Conservation (phyloP, 1,284 basidiomycete genomes). For the Boletellus sp. region DNA sequence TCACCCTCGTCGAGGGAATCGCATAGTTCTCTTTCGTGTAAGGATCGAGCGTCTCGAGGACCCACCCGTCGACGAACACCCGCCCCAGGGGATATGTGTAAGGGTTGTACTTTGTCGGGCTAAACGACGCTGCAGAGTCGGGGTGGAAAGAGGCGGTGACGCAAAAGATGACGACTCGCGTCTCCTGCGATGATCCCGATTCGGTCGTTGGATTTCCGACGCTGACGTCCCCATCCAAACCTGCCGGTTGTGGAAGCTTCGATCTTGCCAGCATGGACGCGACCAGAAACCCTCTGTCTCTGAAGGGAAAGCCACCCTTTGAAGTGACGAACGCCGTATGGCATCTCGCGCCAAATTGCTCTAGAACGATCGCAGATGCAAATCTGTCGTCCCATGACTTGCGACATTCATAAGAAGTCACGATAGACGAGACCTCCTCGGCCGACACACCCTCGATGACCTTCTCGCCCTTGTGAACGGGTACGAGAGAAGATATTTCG, state of each 20-base stretch:
- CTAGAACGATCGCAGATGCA: constrained; percentile 66
- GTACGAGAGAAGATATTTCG: constrained; percentile 78
- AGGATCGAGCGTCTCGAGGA: constrained; percentile 94
- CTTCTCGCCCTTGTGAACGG: constrained; percentile 86
- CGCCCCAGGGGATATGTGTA: constrained; percentile 74
- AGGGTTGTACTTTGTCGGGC: constrained; percentile 74
- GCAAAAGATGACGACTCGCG: constrained; percentile 64
- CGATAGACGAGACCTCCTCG: constrained; percentile 80
- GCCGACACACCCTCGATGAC: constrained; percentile 94
- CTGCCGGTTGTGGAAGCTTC: constrained; percentile 37
- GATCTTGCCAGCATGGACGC: constrained; percentile 74
- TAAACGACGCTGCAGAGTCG: constrained; percentile 55
- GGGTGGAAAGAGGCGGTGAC: constrained; percentile 77
- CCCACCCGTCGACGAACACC: constrained; percentile 92
- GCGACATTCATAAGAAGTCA: constrained; percentile 70
- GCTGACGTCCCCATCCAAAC: constrained; percentile 31
- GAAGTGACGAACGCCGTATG: constrained; percentile 66
- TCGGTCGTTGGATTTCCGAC: constrained; percentile 16
- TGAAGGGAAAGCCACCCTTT: constrained; percentile 86
- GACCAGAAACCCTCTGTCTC: constrained; percentile 84
- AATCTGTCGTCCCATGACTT: constrained; percentile 85
- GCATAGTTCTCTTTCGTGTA: constrained; percentile 94
- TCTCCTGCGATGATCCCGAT: constrained; percentile 27
- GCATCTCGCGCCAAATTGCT: constrained; percentile 79
- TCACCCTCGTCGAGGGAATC: constrained; percentile 92